Base-by-base conservation (phyloP, 2,329 filamentous ascomycete species). In the Aspergillus tamarii region DNA sequence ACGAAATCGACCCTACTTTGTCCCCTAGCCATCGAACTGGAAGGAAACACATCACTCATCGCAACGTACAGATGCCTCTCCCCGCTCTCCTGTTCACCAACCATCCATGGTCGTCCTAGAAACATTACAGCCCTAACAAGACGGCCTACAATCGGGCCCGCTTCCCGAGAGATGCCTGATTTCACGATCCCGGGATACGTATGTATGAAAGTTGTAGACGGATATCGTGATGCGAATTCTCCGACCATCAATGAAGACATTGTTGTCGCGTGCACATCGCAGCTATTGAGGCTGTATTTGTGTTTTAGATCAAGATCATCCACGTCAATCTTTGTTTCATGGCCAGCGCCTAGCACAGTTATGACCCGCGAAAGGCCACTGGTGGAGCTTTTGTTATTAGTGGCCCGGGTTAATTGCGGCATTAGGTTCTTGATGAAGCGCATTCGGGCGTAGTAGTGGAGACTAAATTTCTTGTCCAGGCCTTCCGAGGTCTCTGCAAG, bases 371-470 rank as follows among this genome's bases (percentile, higher is more conserved):
- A 64, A 2, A 41, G 36, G 9, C 16, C 16, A n/a, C 63, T 50
- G 32, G 60, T 73, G n/a, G 77, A 72, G 12, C 14, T 0, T 63
- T 54, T 16, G 12, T 7, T 14, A 14, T 12, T 36, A 36, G 12
- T 5, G 1, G 65, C 66, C 11, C 71, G 66, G 36, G 69, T 75
- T n/a, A 83, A 66, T 0, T 72, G 67, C 0, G 82, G 80, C 0
- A 78, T 64, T 5, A 84, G 72, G 43, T 81, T 78, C 16, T 73
- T 69, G 26, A 83, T 76, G 16, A 84, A 77, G 0, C 81, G 75
- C 65, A 83, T 81, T 14, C 76, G 77, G 19, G 81, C 77, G 62
- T 84, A 84, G 65, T 81, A 83, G 60, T 82, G 80, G n/a, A 84
- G 71, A 0, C 76, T 77, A 73, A 83, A 78, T 66, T 83, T 83